A percentile compares a stretch with the other conserved stretches of the same genome.
phyloP scores from a whole-genome alignment of 75 land plant genomes.

The Pinus tabuliformis region DNA sequence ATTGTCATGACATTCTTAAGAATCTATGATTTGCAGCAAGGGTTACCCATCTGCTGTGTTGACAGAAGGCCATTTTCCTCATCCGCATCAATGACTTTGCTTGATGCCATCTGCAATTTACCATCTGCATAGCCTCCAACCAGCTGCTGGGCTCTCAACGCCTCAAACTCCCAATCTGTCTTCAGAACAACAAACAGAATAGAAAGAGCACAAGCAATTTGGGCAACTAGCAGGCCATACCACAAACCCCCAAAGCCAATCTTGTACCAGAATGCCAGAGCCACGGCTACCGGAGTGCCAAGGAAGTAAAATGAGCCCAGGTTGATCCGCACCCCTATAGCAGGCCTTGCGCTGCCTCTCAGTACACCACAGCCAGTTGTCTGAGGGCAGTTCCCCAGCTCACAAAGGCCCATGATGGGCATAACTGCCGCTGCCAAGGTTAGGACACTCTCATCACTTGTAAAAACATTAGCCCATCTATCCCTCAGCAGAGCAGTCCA shows the following conservation, averaged over 20 bases:
- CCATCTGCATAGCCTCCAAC: conserved; percentile 8
- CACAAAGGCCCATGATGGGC: conserved; percentile 86
- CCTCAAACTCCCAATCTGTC: conserved; percentile 84
- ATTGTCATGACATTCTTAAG: background rate
- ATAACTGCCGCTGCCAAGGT: conserved; percentile 61
- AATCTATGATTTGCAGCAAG: background rate
- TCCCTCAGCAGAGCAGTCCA: conserved; percentile 62
- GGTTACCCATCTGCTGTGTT: background rate
- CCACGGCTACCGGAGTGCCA: conserved; percentile 88
- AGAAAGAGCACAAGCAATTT: conserved; percentile 63
- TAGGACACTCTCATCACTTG: conserved; percentile 51
- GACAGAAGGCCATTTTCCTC: conserved; percentile 3
- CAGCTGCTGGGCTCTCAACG: conserved; percentile 52
- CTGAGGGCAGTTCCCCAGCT: conserved; percentile 94
- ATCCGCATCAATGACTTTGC: conserved; percentile 1
- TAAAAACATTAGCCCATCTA: conserved; percentile 73
- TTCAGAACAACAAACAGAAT: conserved; percentile 51
- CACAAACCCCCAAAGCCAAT: conserved; percentile 82
- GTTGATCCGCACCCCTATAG: conserved; percentile 78
- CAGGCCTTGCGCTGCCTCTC: conserved; percentile 86
- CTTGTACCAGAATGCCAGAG: conserved; percentile 59
- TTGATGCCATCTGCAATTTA: background rate
- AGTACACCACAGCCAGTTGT: conserved; percentile 91
- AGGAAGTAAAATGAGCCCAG: conserved; percentile 79
- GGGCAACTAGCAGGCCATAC: conserved; percentile 85